These are phyloP conservation scores for Hypoxylon intermedium DNA, from an alignment of 495 filamentous ascomycete genomes.

Conservation along the genomic window DNA sequence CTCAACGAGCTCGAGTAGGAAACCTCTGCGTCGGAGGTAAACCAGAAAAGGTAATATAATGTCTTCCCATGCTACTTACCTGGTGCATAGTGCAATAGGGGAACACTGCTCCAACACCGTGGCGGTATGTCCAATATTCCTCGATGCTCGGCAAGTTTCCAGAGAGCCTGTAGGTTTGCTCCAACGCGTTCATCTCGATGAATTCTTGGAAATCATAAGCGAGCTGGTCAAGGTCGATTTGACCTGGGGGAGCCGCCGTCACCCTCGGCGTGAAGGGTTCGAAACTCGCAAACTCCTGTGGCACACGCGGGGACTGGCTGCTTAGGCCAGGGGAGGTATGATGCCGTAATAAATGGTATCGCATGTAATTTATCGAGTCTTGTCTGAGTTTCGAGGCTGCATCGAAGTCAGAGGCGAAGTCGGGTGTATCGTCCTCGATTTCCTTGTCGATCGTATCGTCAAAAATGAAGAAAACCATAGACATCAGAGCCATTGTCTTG, in stretches of 20 bases:
- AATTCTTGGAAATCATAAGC: slow-evolving; percentile 9
- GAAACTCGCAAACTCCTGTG: slow-evolving; percentile 9
- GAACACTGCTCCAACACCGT: slow-evolving; percentile 6
- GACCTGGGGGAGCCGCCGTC: background rate
- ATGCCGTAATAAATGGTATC: background rate
- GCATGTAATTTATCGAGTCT: slow-evolving; percentile 7
- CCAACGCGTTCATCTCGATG: slow-evolving; percentile 1
- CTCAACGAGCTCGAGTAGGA: too few relatives aligned
- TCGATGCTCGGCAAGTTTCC: slow-evolving; percentile 7
- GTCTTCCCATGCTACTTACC: too few relatives aligned
- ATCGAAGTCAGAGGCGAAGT: slow-evolving; percentile 13
- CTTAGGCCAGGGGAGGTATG: background rate
- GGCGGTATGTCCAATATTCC: slow-evolving; percentile 13
- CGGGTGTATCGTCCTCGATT: slow-evolving; percentile 1
- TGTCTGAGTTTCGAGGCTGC: slow-evolving; percentile 9
- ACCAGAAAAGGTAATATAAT: too few relatives aligned
- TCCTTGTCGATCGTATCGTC: slow-evolving; percentile 19
- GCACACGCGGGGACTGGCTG: background rate
- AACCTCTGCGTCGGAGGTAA: too few relatives aligned
- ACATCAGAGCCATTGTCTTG: slow-evolving; percentile 13
- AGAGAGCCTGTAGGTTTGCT: slow-evolving; percentile 6
- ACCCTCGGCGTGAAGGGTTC: slow-evolving; percentile 4
- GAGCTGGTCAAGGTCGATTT: background rate
- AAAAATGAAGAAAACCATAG: slow-evolving; percentile 14
- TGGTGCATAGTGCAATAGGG: slow-evolving; percentile 8